These are phyloP conservation scores for Suillus cothurnatus DNA, from an alignment of 768 basidiomycete species.

Conservation along the genomic window DNA sequence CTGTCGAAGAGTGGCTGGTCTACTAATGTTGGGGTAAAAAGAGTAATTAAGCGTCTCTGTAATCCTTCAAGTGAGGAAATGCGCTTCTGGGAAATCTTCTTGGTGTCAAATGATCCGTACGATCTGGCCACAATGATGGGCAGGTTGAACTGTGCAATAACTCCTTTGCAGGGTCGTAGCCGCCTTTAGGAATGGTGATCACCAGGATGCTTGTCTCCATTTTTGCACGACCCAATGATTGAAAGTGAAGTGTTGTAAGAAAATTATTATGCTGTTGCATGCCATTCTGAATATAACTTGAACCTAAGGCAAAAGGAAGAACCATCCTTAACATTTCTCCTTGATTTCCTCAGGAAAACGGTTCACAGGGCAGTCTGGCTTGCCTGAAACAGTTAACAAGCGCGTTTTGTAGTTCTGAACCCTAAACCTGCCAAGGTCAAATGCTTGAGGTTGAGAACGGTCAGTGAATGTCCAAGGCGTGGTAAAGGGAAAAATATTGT, in stretches of 20 bases:
- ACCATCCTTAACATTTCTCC: constrained; percentile 36
- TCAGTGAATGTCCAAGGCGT: not conserved
- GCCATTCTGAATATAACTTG: constrained; percentile 39
- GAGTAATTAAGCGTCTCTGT: constrained; percentile 53
- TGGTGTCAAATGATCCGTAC: constrained; percentile 35
- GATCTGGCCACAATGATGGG: constrained; percentile 40
- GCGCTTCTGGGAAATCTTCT: constrained; percentile 28
- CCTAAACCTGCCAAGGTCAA: constrained; percentile 30
- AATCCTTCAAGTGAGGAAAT: constrained; percentile 48
- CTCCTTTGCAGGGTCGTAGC: constrained; percentile 22
- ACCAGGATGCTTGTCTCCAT: constrained; percentile 45
- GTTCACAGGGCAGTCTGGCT: constrained; percentile 9
- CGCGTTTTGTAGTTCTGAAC: constrained; percentile 29
- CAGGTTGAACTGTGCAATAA: constrained; percentile 47
- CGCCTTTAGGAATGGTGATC: constrained; percentile 34
- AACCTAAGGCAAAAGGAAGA: constrained; percentile 44
- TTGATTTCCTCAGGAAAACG: not conserved
- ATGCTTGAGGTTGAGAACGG: constrained; percentile 20
- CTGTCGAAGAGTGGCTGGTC: constrained; percentile 20
- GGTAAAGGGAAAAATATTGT: too few species aligned
- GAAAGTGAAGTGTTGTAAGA: constrained; percentile 44
- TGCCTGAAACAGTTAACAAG: constrained; percentile 24
- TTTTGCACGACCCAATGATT: constrained; percentile 36
- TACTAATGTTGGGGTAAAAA: constrained; percentile 20
- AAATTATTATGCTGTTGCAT: constrained; percentile 43